Percentiles rank a stretch among this genome's conserved stretches.
These are phyloP conservation scores for Vigna hirtella DNA, from an alignment of 306 rosid species.

Conservation along the genomic window DNA sequence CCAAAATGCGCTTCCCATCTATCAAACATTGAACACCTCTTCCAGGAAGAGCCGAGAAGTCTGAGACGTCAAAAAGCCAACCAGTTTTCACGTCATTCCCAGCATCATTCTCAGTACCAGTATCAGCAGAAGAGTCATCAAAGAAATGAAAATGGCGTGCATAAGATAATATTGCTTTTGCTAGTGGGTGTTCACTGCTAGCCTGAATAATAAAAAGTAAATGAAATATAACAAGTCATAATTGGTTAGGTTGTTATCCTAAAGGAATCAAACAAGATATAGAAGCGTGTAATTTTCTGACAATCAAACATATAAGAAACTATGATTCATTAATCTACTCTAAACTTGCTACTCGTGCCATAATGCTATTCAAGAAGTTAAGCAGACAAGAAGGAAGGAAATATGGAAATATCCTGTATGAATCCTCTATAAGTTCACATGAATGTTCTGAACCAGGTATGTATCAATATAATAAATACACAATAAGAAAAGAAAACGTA, in stretches of 20 bases:
- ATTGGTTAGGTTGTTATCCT: slow-evolving; percentile 3
- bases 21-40: slow-evolving; percentile 77
- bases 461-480: slow-evolving; percentile 3
- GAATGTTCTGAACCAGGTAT: slow-evolving; percentile 28
- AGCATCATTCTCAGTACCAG: slow-evolving; percentile 49
- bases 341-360: slow-evolving; percentile 17
- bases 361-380: slow-evolving; percentile 31
- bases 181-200: slow-evolving; percentile 97
- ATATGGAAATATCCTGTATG: not conserved
- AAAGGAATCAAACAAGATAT: not conserved
- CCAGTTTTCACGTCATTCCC: slow-evolving; percentile 54
- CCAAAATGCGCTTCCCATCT: slow-evolving; percentile 73
- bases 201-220: slow-evolving; percentile 63
- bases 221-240: slow-evolving; percentile 18
- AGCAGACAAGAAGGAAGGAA: slow-evolving; percentile 20
- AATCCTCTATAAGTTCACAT: slow-evolving; percentile 29
- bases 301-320: slow-evolving; percentile 20
- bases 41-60: slow-evolving; percentile 89
- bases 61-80: slow-evolving; percentile 87
- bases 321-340: not conserved
- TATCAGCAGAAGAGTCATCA: slow-evolving; percentile 65
- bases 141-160: slow-evolving; percentile 95
- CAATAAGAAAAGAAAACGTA: not conserved
- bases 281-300: slow-evolving; percentile 28
- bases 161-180: slow-evolving; percentile 83